Base-by-base conservation (phyloP, 1,284 basidiomycete species). In the Ustilago xerochloae region DNA sequence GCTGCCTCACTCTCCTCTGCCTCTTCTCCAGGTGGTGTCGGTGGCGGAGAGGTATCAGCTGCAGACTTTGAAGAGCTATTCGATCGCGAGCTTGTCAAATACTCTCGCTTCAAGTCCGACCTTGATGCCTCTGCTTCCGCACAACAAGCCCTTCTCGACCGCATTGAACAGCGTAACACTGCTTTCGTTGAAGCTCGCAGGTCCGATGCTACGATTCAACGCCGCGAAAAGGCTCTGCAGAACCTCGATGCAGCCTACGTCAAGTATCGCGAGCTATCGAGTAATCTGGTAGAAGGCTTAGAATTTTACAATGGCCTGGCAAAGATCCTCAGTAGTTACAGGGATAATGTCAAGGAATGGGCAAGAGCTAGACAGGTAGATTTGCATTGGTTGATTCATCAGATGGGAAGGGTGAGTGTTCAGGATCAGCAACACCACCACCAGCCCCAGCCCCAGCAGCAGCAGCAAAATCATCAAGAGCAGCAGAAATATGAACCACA, bases 201-300 rank as follows among this genome's bases (percentile, higher is more conserved):
- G 83, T 91, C 92, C 15, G 94, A 96, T 79, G 88, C 90, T 0
- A 86, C 88, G 15, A 88, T 94, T 8, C 93, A 92, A 81, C 90
- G 91, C 41, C 88, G 95, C n/a, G 93, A 97, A 85, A 87, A 89
- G 63, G 91, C 91, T 0, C 85, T 98, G 39, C 93, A 94, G 81
- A 90, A 90, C n/a, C 89, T 97, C 52, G 93, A 97, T 75, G 85
- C 91, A 33, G 92, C 93, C 0, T 93, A 93, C 85, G 90, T 91
- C 85, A 93, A 93, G 81, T 97, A 95, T 85, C 88, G 89, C 50
- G 94, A 97, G 84, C 91, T 97, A 16, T 87, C 87, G 2, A 89
- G 90, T 56, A 94, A 97, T 82, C 87, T 96, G 12, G 90, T 92
- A 53, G 94, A 97, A 83, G 95, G 95, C 1, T 88, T 93, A 74